Evolutionary conservation across 1,284 basidiomycete genomes (phyloP).

Genomic region (Phenoliferia sp.): DNA sequence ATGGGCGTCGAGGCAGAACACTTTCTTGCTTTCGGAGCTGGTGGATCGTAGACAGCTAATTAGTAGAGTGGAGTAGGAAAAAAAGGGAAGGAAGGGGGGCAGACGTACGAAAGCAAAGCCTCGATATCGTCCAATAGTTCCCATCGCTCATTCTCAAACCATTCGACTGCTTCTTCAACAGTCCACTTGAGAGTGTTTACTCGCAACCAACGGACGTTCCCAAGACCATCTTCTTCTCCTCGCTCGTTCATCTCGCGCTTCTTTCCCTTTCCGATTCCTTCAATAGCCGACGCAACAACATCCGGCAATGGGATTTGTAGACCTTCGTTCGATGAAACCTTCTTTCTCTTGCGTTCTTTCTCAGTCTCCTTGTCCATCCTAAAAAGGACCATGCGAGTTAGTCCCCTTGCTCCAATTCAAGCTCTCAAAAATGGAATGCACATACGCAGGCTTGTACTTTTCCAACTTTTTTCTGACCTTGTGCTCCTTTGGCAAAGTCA

Average conservation of each 20-base stretch:
- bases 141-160: constrained; percentile 36
- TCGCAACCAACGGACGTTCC: constrained; percentile 50
- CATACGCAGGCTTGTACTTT: constrained; percentile 35
- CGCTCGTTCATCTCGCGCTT: constrained; percentile 23
- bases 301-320: constrained; percentile 30
- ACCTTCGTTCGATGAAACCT: constrained; percentile 32
- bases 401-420: not conserved
- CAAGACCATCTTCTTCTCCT: constrained; percentile 22
- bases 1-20: constrained; percentile 68
- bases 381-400: not conserved
- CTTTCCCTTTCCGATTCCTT: constrained; percentile 35
- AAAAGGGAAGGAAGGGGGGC: no score
- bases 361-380: constrained; percentile 36
- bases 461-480: constrained; percentile 38
- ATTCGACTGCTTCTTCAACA: constrained; percentile 54
- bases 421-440: not conserved
- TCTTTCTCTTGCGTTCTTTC: constrained; percentile 31
- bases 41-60: not conserved
- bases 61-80: not conserved
- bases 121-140: constrained; percentile 23
- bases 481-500: constrained; percentile 38
- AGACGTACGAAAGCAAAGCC: constrained; percentile 27
- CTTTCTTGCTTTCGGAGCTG: constrained; percentile 47
- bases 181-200: constrained; percentile 72
- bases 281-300: constrained; percentile 23